Percentiles rank a stretch among this genome's conserved stretches.
These are phyloP conservation scores for Trichosporon sp. DNA, from an alignment of 1,284 basidiomycete genomes.

Conservation along the genomic window DNA sequence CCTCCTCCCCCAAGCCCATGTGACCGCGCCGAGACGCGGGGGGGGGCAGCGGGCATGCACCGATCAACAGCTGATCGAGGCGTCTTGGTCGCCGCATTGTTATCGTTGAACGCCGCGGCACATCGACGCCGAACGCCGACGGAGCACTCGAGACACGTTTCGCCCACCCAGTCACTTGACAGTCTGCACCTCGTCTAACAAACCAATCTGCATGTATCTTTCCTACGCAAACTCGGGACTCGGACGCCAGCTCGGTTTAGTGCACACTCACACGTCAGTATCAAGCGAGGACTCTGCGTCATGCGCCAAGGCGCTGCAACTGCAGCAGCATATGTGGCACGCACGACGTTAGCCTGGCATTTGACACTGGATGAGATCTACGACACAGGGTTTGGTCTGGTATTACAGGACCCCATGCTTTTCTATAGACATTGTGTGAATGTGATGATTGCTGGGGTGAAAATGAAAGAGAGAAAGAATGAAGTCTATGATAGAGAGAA, in stretches of 20 bases:
- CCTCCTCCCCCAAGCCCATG: no score
- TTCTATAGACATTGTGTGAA: conserved; percentile 14
- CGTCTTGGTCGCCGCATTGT: no score
- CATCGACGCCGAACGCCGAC: no score
- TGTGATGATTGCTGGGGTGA: conserved; percentile 12
- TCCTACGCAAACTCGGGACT: neutral
- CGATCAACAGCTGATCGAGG: no score
- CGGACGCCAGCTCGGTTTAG: neutral
- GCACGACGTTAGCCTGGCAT: conserved; percentile 14
- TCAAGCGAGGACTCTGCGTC: neutral
- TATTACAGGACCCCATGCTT: conserved; percentile 1
- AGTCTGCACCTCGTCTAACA: neutral
- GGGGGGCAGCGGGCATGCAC: no score
- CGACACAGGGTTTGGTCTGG: neutral
- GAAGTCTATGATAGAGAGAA: conserved; percentile 10
- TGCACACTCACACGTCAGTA: neutral
- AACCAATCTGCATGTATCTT: neutral
- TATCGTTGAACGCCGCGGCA: no score
- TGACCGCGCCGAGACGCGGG: no score
- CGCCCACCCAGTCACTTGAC: neutral
- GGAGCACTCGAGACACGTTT: no score
- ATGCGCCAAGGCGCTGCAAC: neutral
- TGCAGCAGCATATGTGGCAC: neutral
- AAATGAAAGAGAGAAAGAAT: conserved; percentile 8
- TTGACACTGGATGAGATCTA: conserved; percentile 1